These are phyloP conservation scores for Fusarium protoensiforme DNA, from an alignment of 2,329 filamentous ascomycete genomes.

Conservation along the genomic window DNA sequence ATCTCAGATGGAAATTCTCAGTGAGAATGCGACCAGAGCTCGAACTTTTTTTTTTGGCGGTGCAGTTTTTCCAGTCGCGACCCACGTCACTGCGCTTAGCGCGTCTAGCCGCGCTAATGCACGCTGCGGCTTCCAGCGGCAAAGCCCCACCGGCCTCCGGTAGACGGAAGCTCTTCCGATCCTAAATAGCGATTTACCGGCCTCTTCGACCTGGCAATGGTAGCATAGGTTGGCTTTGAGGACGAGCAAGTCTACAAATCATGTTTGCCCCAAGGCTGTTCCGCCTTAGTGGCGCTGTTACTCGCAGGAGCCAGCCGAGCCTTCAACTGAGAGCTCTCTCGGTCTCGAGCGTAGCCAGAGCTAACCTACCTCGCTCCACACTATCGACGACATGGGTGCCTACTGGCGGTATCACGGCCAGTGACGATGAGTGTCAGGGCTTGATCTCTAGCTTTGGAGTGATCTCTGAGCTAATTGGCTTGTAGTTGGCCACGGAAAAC, in stretches of 20 bases:
- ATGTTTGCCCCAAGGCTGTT: slow-evolving; percentile 33
- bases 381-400: slow-evolving; percentile 85
- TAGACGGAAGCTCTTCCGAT: slow-evolving; percentile 15
- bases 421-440: slow-evolving; percentile 62
- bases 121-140: background rate
- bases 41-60: slow-evolving; percentile 41
- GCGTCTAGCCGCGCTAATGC: slow-evolving; percentile 28
- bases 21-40: slow-evolving; percentile 17
- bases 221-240: background rate
- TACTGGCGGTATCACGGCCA: slow-evolving; percentile 73
- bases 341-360: slow-evolving; percentile 48
- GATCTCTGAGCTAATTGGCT: slow-evolving; percentile 29
- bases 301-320: slow-evolving; percentile 9
- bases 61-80: slow-evolving; percentile 26
- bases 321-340: slow-evolving; percentile 37
- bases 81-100: slow-evolving; percentile 34
- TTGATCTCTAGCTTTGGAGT: background rate
- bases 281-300: slow-evolving; percentile 14
- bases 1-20: slow-evolving; percentile 33
- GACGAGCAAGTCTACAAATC: background rate
- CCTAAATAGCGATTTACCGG: slow-evolving; percentile 2
- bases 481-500: slow-evolving; percentile 72
- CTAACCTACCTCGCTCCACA: slow-evolving; percentile 43
- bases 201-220: background rate
- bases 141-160: slow-evolving; percentile 10